Evolutionary conservation across 208 protist genomes (phyloP), one percentile per base, ranked within the genome.

Genomic region (Leishmania amazonensis): DNA sequence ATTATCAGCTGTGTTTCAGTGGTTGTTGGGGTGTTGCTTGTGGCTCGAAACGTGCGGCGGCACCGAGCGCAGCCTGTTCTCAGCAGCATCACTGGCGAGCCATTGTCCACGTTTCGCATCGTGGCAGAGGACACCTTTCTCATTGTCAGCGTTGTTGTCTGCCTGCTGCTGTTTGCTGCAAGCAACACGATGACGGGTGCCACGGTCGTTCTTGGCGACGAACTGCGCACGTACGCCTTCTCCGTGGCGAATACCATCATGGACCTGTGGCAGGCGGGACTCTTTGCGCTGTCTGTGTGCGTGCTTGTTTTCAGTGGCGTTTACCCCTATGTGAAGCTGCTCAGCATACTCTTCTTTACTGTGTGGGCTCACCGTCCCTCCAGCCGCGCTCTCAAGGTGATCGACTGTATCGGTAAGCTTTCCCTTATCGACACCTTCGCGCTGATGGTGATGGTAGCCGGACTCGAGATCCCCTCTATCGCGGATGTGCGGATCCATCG

Each of bases 301-400:
- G 93, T 99, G 19, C 90, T 96, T 15, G 3, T 98, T 13, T 98
- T 99, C 84, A 98, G 96, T n/a, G 97, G 98, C 7, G 73, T 93
- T 28, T 99, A 98, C 90, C 98, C 98, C 2, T 99, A 99, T 85
- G 70, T 96, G 53, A 99, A 99, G 90, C 88, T 99, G 11, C n/a
- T 93, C n/a, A 71, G 95, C 67, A 83, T 97, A 13, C 53, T 95
- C 0, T 87, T 94, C 64, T 88, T 85, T 47, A 86, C 80, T 28
- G 73, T 96, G 15, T 80, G 98, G 40, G 53, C 90, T 15, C 83
- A 89, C n/a, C 81, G 82, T 17, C 85, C 85, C 1, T 65, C 91
- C 24, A 88, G 91, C 65, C 51, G 38, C 24, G 54, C 91, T 0
- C 86, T 99, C 1, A 77, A 78, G 47, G 67, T 94, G 8, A 92